Evolutionary conservation across 2,329 filamentous ascomycete species (phyloP).

Genomic region (Coniochaeta prunicola): DNA sequence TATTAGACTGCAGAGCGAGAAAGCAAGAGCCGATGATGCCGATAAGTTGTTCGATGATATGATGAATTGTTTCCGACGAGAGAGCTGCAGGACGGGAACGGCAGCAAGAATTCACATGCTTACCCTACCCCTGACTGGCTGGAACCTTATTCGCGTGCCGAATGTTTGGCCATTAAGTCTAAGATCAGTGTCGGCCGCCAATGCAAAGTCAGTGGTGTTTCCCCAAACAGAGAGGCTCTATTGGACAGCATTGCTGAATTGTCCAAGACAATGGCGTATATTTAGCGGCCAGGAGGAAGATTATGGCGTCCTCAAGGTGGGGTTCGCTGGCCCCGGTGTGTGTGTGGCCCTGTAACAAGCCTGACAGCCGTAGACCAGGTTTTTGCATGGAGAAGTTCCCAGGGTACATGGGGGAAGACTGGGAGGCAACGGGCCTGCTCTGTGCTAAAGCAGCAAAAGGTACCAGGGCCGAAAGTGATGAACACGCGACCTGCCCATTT

Average conservation of each 20-base stretch:
- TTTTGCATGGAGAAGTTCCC: too few species aligned
- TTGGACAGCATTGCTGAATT: not conserved
- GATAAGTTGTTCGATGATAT: not conserved
- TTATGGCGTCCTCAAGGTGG: not conserved
- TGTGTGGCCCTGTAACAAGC: too few species aligned
- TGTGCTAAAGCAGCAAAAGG: not conserved
- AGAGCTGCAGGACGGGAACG: not conserved
- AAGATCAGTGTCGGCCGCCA: not conserved
- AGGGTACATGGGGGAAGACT: not conserved
- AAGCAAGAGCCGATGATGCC: not conserved
- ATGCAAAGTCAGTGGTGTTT: not conserved
- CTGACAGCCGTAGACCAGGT: too few species aligned
- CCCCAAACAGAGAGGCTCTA: not conserved
- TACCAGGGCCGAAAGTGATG: not conserved
- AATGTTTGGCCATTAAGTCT: not conserved
- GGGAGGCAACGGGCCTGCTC: not conserved
- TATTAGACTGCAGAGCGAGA: not conserved
- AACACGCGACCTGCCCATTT: slow-evolving; percentile 1
- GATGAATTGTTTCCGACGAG: not conserved
- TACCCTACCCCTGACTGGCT: not conserved
- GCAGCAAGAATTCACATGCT: not conserved
- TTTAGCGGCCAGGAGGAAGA: not conserved
- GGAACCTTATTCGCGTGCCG: not conserved
- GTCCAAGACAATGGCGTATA: not conserved
- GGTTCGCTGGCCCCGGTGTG: not conserved